Base-by-base conservation (phyloP, 192 early-diverging fungal species). In the Lunasporangiospora selenospora region DNA sequence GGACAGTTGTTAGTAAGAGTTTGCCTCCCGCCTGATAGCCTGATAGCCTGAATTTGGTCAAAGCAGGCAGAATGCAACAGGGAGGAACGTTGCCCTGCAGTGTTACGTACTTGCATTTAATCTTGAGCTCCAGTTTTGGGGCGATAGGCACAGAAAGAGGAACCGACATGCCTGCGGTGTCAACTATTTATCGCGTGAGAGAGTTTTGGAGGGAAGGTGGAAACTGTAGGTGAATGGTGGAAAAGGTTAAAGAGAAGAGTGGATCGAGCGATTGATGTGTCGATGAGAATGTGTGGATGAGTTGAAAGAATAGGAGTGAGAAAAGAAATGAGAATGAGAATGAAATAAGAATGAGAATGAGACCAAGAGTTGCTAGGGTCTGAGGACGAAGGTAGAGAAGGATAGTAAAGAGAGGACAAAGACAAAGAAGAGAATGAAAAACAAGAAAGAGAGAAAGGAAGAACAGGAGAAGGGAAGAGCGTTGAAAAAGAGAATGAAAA, bases 71-170 rank as follows among this genome's bases (percentile, higher is more conserved):
- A n/a, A n/a, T n/a, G n/a, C n/a, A n/a, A n/a, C n/a, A n/a, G n/a
- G n/a, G n/a, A n/a, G n/a, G n/a, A n/a, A n/a, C n/a, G n/a, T n/a
- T n/a, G n/a, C n/a, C n/a, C n/a, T n/a, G n/a, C n/a, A n/a, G n/a
- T n/a, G n/a, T 16, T 15, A 62, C 59, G 32, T 39, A 62, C 67
- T 61, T 71, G 67, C 67, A 71, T 62, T 71, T 71, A 38, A 71
- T 71, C 46, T 71, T 71, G 9, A 71, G 49, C 31, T 63, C 69
- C 19, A 73, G 54, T 24, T 62, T 63, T 16, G 69, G 61, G 29
- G 69, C 67, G 15, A 34, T n/a, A 3, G 69, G 69, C 19, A 62
- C 59, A 4, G 45, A 31, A 6, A 48, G 42, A 16, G 69, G 69
- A 18, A 73, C 23, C 10, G 16, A 10, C 3, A 10, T 33, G 47